Conservation (phyloP, 2,329 filamentous ascomycete species). For the Fusarium transvaalense region DNA sequence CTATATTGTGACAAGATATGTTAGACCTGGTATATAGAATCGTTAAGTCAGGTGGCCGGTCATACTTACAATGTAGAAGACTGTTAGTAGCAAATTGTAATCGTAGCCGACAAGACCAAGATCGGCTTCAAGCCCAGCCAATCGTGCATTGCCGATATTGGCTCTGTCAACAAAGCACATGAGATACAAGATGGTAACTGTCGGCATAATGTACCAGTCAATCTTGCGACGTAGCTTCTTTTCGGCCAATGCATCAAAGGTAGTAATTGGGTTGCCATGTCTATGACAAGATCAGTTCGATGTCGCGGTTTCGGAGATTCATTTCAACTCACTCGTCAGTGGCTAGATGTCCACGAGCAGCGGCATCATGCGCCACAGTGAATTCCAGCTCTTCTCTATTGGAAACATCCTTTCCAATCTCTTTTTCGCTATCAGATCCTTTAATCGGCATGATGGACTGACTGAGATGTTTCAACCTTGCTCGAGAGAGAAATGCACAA, state of each 20-base stretch:
- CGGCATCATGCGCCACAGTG: conserved; percentile 15
- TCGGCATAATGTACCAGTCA: conserved; percentile 23
- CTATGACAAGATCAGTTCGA: not conserved
- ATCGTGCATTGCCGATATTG: conserved; percentile 75
- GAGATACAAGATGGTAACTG: conserved; percentile 33
- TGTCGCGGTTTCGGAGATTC: fast-evolving
- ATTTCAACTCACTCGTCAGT: conserved; percentile 19
- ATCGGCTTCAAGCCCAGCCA: conserved; percentile 64
- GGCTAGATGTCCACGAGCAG: conserved; percentile 16
- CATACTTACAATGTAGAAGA: conserved; percentile 20
- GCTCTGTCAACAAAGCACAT: conserved; percentile 79
- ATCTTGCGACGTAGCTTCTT: conserved; percentile 20
- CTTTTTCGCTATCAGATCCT: conserved; percentile 15
- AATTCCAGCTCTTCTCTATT: not conserved
- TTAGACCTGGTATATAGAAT: no score
- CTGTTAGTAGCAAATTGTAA: conserved; percentile 14
- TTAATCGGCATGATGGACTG: not conserved
- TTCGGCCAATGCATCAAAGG: conserved; percentile 9
- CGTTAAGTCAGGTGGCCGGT: no score
- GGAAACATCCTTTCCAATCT: not conserved
- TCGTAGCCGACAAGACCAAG: conserved; percentile 66
- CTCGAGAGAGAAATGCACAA: not conserved
- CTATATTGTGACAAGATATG: fast-evolving
- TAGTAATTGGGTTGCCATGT: conserved; percentile 20
- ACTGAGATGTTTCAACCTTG: not conserved